Conservation (phyloP, 2,329 filamentous ascomycete species). For the Claviceps arundinis region DNA sequence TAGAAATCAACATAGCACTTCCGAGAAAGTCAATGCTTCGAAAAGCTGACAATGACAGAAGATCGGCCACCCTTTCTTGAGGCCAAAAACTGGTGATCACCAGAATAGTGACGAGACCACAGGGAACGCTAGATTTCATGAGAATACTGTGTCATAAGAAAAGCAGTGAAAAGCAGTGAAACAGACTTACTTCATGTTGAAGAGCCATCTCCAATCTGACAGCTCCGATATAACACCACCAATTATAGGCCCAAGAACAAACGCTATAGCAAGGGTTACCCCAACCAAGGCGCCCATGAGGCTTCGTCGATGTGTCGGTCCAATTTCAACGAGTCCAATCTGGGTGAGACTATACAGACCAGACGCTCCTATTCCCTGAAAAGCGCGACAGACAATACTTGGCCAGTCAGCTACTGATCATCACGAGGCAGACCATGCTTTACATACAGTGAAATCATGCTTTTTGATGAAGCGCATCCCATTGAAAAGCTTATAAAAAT, state of each 20-base stretch:
- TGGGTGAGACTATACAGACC: slow-evolving; percentile 48
- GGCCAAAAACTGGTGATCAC: slow-evolving; percentile 35
- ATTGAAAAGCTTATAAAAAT: slow-evolving; percentile 43
- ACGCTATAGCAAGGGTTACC: slow-evolving; percentile 41
- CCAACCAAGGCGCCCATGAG: slow-evolving; percentile 42
- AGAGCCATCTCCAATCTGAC: slow-evolving; percentile 45
- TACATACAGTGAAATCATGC: slow-evolving; percentile 38
- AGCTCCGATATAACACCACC: slow-evolving; percentile 42
- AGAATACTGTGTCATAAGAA: slow-evolving; percentile 1
- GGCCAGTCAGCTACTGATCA: slow-evolving; percentile 9
- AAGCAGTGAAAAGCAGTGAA: not conserved
- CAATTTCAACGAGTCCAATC: slow-evolving; percentile 42
- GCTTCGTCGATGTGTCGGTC: slow-evolving; percentile 37
- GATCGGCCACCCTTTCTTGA: slow-evolving; percentile 19
- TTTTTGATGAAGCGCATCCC: slow-evolving; percentile 35
- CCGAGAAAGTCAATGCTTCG: slow-evolving; percentile 39
- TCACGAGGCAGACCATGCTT: not conserved
- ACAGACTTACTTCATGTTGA: slow-evolving; percentile 43
- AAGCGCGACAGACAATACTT: slow-evolving; percentile 44
- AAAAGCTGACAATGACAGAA: slow-evolving; percentile 29
- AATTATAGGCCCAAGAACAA: slow-evolving; percentile 44
- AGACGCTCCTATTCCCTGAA: slow-evolving; percentile 48
- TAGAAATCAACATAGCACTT: slow-evolving; percentile 34
- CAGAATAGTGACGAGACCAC: slow-evolving; percentile 32
- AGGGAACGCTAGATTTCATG: slow-evolving; percentile 29